phyloP scores from a whole-genome alignment of 768 basidiomycete genomes.

The Coprinellus micaceus region DNA sequence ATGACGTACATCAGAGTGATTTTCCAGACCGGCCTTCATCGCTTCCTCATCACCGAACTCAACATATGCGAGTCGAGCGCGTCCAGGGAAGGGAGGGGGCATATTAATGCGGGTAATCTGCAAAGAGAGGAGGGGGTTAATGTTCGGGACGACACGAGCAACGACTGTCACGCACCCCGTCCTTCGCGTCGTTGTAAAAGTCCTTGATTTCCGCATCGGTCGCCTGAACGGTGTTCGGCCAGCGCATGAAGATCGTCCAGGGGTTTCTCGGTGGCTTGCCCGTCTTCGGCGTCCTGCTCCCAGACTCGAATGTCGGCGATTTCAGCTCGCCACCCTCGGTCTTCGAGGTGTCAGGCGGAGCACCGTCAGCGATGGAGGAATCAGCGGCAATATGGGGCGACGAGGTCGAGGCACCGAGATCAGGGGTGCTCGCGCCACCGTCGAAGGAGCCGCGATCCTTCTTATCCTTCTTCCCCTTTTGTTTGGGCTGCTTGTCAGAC shows the following conservation, averaged over 20 bases:
- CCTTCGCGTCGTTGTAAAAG: slow-evolving; percentile 71
- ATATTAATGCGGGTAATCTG: slow-evolving; percentile 70
- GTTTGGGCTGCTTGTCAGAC: slow-evolving; percentile 58
- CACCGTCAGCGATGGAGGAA: slow-evolving; percentile 16
- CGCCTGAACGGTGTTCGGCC: slow-evolving; percentile 41
- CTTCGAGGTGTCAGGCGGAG: slow-evolving; percentile 19
- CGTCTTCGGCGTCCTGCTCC: slow-evolving; percentile 69
- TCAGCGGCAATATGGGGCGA: slow-evolving; percentile 29
- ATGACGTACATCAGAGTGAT: slow-evolving; percentile 62
- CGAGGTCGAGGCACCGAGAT: slow-evolving; percentile 24
- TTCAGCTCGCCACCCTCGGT: slow-evolving; percentile 39
- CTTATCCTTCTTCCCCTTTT: slow-evolving; percentile 54
- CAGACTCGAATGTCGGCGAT: slow-evolving; percentile 55
- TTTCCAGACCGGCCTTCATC: slow-evolving; percentile 76
- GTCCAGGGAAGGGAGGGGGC: slow-evolving; percentile 45
- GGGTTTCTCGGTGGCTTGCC: slow-evolving; percentile 64
- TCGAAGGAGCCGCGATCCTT: slow-evolving; percentile 13
- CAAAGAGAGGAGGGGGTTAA: neutral
- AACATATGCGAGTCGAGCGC: slow-evolving; percentile 71
- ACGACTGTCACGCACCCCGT: slow-evolving; percentile 48
- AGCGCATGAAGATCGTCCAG: slow-evolving; percentile 83
- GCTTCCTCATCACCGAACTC: slow-evolving; percentile 88
- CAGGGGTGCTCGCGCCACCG: slow-evolving; percentile 27
- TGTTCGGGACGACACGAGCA: neutral
- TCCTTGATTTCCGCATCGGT: slow-evolving; percentile 67